Conservation (phyloP, 2,329 filamentous ascomycete species). For the Emergomyces orientalis region DNA sequence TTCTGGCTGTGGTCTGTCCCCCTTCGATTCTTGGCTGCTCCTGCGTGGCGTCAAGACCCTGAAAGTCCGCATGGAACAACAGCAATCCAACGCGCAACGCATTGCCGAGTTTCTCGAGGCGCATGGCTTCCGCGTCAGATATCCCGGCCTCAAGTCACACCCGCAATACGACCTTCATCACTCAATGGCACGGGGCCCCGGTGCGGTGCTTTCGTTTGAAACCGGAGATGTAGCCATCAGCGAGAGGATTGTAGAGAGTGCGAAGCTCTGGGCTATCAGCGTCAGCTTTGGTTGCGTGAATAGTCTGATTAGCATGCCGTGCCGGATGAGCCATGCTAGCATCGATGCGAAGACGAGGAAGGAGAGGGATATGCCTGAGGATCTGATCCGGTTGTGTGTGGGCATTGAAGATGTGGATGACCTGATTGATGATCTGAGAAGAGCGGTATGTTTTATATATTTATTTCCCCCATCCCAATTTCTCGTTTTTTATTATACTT, state of each 20-base stretch:
- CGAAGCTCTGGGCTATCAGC: conserved; percentile 85
- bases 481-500: not conserved
- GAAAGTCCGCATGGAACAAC: conserved; percentile 97
- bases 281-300: conserved; percentile 98
- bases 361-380: conserved; percentile 88
- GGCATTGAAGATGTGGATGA: conserved; percentile 92
- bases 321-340: conserved; percentile 97
- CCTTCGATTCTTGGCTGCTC: conserved; percentile 92
- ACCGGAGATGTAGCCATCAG: conserved; percentile 77
- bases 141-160: conserved; percentile 87
- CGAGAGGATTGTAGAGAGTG: conserved; percentile 88
- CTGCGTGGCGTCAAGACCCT: conserved; percentile 95
- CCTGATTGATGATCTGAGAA: conserved; percentile 81
- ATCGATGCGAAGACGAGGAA: conserved; percentile 90
- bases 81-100: conserved; percentile 80
- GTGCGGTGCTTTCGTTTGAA: conserved; percentile 91
- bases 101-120: conserved; percentile 89
- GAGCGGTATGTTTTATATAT: conserved; percentile 56
- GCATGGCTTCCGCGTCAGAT: conserved; percentile 88
- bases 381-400: conserved; percentile 89
- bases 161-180: conserved; percentile 94
- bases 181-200: conserved; percentile 88
- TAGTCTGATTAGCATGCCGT: conserved; percentile 97
- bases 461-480: not conserved
- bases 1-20: conserved; percentile 85